A percentile compares a stretch with the other conserved stretches of the same genome.
These are phyloP conservation scores for Pythium aquatile DNA, from an alignment of 352 stramenopile genomes.

Conservation along the genomic window DNA sequence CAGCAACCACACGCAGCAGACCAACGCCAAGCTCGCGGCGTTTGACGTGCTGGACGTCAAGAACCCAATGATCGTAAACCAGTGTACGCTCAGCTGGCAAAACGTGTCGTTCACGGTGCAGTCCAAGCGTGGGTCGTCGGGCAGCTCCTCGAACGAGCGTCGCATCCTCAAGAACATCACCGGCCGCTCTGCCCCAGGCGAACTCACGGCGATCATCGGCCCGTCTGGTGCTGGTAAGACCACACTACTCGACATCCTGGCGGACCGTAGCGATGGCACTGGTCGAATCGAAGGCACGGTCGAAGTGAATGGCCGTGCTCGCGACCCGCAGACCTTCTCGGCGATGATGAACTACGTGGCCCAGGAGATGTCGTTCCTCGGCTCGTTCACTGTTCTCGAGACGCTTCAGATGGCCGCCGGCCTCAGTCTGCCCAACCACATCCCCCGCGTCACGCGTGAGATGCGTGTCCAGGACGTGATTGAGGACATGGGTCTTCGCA, in stretches of 20 bases:
- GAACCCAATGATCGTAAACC: conserved; percentile 25
- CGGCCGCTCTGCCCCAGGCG: conserved; percentile 50
- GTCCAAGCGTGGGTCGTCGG: conserved; percentile 11
- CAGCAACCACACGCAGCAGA: conserved; percentile 3
- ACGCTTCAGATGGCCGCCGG: conserved; percentile 61
- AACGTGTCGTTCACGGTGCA: conserved; percentile 62
- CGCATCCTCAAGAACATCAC: conserved; percentile 58
- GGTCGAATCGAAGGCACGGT: not conserved
- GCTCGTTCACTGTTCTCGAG: conserved; percentile 67
- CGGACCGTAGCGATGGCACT: not conserved
- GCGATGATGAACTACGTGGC: conserved; percentile 61
- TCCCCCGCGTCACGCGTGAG: conserved; percentile 31
- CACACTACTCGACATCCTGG: conserved; percentile 1
- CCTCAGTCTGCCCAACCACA: conserved; percentile 44
- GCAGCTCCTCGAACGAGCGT: conserved; percentile 7
- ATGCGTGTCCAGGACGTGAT: conserved; percentile 45
- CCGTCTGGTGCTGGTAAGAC: conserved; percentile 64
- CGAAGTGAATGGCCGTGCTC: conserved; percentile 38
- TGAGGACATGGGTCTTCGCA: conserved; percentile 54
- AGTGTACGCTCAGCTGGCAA: conserved; percentile 64
- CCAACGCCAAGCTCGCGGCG: conserved; percentile 3
- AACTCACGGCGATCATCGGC: conserved; percentile 69
- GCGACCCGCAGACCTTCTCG: conserved; percentile 39
- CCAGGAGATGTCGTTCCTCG: conserved; percentile 49
- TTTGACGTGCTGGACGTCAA: conserved; percentile 28